These are phyloP conservation scores for Secale cereale DNA, from an alignment of 176 grass and related monocot species.

Conservation along the genomic window DNA sequence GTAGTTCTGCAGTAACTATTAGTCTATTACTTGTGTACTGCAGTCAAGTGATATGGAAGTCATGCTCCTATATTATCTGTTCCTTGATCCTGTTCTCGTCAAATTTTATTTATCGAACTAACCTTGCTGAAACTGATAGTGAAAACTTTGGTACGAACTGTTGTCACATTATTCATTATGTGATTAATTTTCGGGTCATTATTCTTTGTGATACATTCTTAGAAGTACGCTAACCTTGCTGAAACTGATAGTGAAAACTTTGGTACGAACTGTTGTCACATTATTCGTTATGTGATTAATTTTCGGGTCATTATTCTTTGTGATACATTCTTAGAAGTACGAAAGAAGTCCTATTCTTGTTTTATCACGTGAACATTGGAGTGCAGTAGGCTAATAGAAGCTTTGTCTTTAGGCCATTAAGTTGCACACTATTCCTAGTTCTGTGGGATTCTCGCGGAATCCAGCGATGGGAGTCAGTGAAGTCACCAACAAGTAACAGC, in stretches of 20 bases:
- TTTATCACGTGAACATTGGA: not conserved
- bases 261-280: not conserved
- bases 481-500: not conserved
- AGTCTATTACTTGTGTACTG: not conserved
- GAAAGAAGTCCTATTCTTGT: not conserved
- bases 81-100: not conserved
- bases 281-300: not conserved
- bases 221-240: no score
- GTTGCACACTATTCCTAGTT: not conserved
- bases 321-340: not conserved
- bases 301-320: not conserved
- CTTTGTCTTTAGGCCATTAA: not conserved
- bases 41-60: constrained; percentile 1
- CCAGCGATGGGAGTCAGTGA: not conserved
- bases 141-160: not conserved
- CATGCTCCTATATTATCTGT: not conserved
- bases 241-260: not conserved
- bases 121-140: not conserved
- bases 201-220: not conserved
- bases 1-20: not conserved
- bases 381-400: not conserved
- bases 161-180: not conserved
- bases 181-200: not conserved
- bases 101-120: constrained; percentile 2
- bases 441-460: constrained; percentile 5